Conservation (phyloP, 106 monocot species). For the Gastrodia elata region DNA sequence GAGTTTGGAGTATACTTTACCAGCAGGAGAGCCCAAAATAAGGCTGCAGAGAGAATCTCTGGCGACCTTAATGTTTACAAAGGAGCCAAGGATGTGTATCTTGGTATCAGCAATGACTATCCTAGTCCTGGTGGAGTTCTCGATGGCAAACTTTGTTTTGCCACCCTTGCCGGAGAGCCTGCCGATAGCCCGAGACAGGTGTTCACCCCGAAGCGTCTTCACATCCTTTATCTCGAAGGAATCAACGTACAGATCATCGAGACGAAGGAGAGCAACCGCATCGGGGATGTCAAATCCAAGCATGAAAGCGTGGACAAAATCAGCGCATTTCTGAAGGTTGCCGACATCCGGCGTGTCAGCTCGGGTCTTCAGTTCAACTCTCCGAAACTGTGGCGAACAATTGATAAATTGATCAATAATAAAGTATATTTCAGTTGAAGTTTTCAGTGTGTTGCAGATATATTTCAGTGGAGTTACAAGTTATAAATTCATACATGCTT, state of each 20-base stretch:
- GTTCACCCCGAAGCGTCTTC: constrained; percentile 75
- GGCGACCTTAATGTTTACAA: constrained; percentile 53
- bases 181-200: constrained; percentile 80
- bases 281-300: constrained; percentile 80
- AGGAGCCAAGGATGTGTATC: constrained; percentile 73
- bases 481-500: too few relatives aligned
- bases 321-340: constrained; percentile 82
- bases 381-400: constrained; percentile 25
- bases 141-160: constrained; percentile 87
- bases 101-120: constrained; percentile 86
- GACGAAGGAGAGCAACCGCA: constrained; percentile 67
- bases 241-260: constrained; percentile 87
- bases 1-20: constrained; percentile 88
- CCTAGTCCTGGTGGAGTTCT: constrained; percentile 77
- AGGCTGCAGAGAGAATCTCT: constrained; percentile 81
- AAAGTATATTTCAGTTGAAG: too few relatives aligned
- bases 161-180: constrained; percentile 86
- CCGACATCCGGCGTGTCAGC: constrained; percentile 58
- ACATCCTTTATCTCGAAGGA: constrained; percentile 95
- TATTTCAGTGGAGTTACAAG: too few relatives aligned
- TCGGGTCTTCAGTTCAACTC: constrained; percentile 63
- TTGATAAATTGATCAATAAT: too few relatives aligned
- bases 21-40: constrained; percentile 84
- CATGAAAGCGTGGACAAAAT: constrained; percentile 92
- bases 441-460: too few relatives aligned